Evolutionary conservation across 1,139 yeast species (phyloP).

Genomic region (Pichia sp.): DNA sequence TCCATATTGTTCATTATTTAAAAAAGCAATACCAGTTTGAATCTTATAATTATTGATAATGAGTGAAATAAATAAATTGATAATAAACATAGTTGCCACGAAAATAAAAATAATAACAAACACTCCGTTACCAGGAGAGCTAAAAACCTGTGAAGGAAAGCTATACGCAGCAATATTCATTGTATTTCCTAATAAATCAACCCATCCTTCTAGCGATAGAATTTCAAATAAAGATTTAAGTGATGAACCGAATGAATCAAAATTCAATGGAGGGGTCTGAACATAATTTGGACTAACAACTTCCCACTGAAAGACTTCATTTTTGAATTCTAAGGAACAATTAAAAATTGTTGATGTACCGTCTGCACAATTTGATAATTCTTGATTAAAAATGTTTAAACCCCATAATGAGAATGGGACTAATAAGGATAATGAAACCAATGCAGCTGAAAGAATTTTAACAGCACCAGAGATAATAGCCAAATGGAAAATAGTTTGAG

Average conservation of each 20-base stretch:
- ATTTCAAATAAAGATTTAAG: conserved; percentile 73
- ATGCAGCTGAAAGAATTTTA: conserved; percentile 69
- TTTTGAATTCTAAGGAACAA: conserved; percentile 61
- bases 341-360: conserved; percentile 33
- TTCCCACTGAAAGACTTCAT: conserved; percentile 68
- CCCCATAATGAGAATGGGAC: conserved; percentile 94
- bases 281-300: conserved; percentile 69
- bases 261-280: conserved; percentile 55
- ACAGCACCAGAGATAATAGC: conserved; percentile 77
- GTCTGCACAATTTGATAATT: conserved; percentile 71
- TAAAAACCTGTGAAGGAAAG: conserved; percentile 48
- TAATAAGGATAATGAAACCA: conserved; percentile 68
- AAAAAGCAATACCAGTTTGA: conserved; percentile 80
- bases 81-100: conserved; percentile 71
- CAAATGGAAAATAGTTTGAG: conserved; percentile 73
- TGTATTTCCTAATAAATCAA: conserved; percentile 61
- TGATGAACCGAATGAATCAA: conserved; percentile 61
- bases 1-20: conserved; percentile 74
- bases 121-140: conserved; percentile 65
- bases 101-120: conserved; percentile 74
- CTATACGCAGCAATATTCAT: conserved; percentile 73
- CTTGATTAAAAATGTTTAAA: conserved; percentile 66
- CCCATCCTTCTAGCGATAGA: conserved; percentile 92
- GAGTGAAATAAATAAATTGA: conserved; percentile 84
- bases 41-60: conserved; percentile 79